A percentile compares a stretch with the other conserved stretches of the same genome.
Conservation (phyloP, 371 early-diverging fungal species). For the Mucor indicus region DNA sequence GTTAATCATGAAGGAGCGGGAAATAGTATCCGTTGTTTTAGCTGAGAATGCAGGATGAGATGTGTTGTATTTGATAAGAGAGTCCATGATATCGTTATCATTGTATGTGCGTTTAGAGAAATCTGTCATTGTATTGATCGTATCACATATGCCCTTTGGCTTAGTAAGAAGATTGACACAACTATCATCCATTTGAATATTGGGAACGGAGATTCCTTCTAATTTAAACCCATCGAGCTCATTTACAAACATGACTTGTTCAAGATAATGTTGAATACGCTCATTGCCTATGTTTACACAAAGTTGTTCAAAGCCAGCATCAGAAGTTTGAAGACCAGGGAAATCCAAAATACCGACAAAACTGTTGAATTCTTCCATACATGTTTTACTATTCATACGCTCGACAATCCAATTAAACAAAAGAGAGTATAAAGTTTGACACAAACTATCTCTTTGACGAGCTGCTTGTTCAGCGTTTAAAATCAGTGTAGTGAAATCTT, state of each 20-base stretch:
- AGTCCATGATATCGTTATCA: conserved; percentile 42
- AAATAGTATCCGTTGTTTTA: conserved; percentile 39
- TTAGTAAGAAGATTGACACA: conserved; percentile 44
- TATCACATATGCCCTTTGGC: conserved; percentile 53
- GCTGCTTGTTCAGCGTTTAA: conserved; percentile 75
- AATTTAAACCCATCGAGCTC: conserved; percentile 39
- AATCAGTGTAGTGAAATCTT: conserved; percentile 85
- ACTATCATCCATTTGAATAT: conserved; percentile 7
- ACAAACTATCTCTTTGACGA: conserved; percentile 78
- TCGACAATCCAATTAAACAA: conserved; percentile 89
- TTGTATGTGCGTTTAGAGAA: conserved; percentile 33
- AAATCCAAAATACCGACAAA: conserved; percentile 75
- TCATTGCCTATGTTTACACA: conserved; percentile 82
- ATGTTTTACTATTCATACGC: conserved; percentile 77
- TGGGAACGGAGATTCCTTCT: conserved; percentile 56
- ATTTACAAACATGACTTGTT: conserved; percentile 56
- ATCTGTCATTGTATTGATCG: conserved; percentile 53
- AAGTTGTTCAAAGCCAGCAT: conserved; percentile 69
- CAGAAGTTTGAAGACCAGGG: conserved; percentile 45
- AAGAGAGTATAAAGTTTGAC: conserved; percentile 75
- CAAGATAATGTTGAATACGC: conserved; percentile 66
- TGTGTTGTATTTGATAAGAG: conserved; percentile 42
- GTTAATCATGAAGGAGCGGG: conserved; percentile 67
- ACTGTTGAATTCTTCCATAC: conserved; percentile 61
- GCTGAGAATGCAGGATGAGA: conserved; percentile 42